These are phyloP conservation scores for Toxicodendron radicans DNA, from an alignment of 345 rosid genomes.

Conservation along the genomic window DNA sequence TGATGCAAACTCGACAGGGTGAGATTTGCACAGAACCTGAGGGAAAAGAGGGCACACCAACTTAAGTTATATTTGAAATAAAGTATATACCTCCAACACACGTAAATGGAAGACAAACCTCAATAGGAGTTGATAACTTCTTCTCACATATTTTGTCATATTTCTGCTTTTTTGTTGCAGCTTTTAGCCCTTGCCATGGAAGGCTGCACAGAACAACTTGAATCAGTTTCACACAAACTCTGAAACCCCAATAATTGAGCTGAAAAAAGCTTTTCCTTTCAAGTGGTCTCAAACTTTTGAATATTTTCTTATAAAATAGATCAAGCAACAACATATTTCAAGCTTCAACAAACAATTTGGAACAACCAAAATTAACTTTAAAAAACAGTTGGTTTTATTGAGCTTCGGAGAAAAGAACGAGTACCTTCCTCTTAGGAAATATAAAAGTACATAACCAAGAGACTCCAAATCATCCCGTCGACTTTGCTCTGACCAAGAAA, in stretches of 20 bases:
- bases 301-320: neutral
- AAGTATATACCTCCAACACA: neutral
- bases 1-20: slow-evolving; percentile 87
- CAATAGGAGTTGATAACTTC: slow-evolving; percentile 87
- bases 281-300: neutral
- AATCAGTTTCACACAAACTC: slow-evolving; percentile 9
- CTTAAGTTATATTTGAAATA: neutral
- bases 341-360: neutral
- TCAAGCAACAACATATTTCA: slow-evolving; percentile 2
- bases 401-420: neutral
- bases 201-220: slow-evolving; percentile 48
- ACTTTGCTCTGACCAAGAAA: slow-evolving; percentile 57
- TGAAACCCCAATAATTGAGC: neutral
- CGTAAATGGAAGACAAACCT: slow-evolving; percentile 42
- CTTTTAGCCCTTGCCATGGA: slow-evolving; percentile 95
- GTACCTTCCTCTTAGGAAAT: slow-evolving; percentile 92
- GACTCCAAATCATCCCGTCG: slow-evolving; percentile 82
- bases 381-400: neutral
- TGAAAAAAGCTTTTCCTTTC: neutral
- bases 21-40: slow-evolving; percentile 79
- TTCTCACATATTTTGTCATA: slow-evolving; percentile 88
- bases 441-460: slow-evolving; percentile 74
- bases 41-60: slow-evolving; percentile 1
- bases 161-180: slow-evolving; percentile 83
- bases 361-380: neutral